These are phyloP conservation scores for Yarrowia divulgata DNA, from an alignment of 805 yeast genomes.

Conservation along the genomic window DNA sequence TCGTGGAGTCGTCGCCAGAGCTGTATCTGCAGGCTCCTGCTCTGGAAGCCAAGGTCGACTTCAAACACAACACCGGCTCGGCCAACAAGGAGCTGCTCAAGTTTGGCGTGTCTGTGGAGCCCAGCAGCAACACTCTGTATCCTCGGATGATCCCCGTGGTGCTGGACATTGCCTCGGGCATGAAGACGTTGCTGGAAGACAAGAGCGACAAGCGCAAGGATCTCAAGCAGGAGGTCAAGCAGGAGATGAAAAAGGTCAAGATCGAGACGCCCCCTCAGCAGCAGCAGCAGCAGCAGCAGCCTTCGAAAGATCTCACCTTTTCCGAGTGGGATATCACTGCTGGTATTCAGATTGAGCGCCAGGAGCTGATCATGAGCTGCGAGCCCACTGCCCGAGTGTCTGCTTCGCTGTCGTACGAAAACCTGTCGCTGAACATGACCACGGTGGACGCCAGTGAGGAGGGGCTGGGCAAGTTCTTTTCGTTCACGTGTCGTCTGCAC, in stretches of 20 bases:
- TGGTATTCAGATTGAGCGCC: slow-evolving; percentile 72
- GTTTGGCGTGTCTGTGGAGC: slow-evolving; percentile 64
- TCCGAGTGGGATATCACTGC: slow-evolving; percentile 66
- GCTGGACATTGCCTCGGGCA: slow-evolving; percentile 55
- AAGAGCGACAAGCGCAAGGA: slow-evolving; percentile 13
- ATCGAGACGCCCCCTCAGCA: slow-evolving; percentile 31
- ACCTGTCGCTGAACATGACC: slow-evolving; percentile 65
- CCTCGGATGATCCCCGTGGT: slow-evolving; percentile 83
- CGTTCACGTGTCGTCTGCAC: slow-evolving; percentile 59
- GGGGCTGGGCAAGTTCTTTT: slow-evolving; percentile 50
- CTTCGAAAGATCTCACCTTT: slow-evolving; percentile 42
- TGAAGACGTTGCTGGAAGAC: neutral
- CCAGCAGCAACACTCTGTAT: slow-evolving; percentile 73
- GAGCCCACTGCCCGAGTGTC: slow-evolving; percentile 94
- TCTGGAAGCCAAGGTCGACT: slow-evolving; percentile 63
- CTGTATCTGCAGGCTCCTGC: slow-evolving; percentile 78
- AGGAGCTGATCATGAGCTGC: slow-evolving; percentile 80
- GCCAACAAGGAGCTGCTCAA: slow-evolving; percentile 45
- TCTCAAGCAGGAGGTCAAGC: slow-evolving; percentile 8
- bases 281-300: neutral
- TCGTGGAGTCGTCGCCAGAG: slow-evolving; percentile 43
- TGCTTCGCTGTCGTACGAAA: slow-evolving; percentile 77
- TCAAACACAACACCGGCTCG: slow-evolving; percentile 48
- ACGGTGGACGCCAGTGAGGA: slow-evolving; percentile 54
- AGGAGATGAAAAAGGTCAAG: slow-evolving; percentile 17